phyloP scores from a whole-genome alignment of 129 eudicot genomes.

The Centaurea solstitialis region DNA sequence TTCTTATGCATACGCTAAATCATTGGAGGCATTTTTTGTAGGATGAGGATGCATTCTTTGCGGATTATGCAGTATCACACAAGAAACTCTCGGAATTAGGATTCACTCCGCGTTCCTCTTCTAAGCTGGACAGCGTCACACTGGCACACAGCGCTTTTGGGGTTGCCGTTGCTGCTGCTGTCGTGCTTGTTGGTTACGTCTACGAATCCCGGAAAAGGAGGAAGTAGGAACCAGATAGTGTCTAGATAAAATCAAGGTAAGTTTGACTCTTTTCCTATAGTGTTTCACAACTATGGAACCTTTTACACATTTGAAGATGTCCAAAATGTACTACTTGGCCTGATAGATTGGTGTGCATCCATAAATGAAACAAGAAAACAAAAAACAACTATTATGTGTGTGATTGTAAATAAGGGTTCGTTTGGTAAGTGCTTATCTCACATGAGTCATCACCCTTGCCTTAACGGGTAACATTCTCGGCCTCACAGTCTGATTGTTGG shows the following conservation, averaged over 20 bases:
- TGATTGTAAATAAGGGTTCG: not conserved
- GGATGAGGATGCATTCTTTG: conserved; percentile 68
- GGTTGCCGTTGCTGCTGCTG: conserved; percentile 67
- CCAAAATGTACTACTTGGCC: not conserved
- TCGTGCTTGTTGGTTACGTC: conserved; percentile 55
- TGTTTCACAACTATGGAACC: not conserved
- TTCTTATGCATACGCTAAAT: not conserved
- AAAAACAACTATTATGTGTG: not conserved
- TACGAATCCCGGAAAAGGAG: conserved; percentile 56
- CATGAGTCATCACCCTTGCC: not conserved
- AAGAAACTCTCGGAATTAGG: conserved; percentile 82
- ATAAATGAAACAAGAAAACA: not conserved
- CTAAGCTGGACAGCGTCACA: conserved; percentile 38
- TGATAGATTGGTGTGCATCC: not conserved
- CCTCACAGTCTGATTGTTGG: not conserved
- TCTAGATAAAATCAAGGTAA: not conserved
- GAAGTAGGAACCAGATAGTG: conserved; percentile 22
- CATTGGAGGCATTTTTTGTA: conserved; percentile 19
- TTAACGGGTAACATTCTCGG: not conserved
- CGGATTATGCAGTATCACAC: conserved; percentile 65
- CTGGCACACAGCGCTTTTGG: conserved; percentile 78
- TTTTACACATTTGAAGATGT: not conserved
- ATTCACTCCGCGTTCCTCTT: conserved; percentile 47
- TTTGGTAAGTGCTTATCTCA: not conserved
- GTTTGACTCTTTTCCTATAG: not conserved